Percentiles rank a stretch among this genome's conserved stretches.
phyloP scores from a whole-genome alignment of 306 rosid species.

The Fragaria nilgerrensis region DNA sequence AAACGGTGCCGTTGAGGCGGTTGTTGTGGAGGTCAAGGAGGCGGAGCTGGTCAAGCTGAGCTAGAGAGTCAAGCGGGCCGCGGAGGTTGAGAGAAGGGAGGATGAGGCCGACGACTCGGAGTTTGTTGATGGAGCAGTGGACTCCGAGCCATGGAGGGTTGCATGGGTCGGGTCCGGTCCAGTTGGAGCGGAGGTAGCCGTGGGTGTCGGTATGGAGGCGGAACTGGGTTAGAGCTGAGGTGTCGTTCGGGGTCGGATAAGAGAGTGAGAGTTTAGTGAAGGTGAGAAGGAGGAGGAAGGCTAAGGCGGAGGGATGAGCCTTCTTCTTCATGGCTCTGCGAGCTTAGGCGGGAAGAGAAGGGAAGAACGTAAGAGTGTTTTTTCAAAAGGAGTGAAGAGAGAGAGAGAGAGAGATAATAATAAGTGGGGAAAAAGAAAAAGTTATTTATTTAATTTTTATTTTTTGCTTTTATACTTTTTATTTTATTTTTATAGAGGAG shows the following conservation, averaged over 20 bases:
- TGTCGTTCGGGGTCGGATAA: conserved; percentile 48
- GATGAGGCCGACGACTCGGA: conserved; percentile 48
- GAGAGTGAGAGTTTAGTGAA: conserved; percentile 16
- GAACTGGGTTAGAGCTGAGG: conserved; percentile 59
- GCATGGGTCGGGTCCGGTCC: conserved; percentile 82
- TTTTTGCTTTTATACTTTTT: background rate
- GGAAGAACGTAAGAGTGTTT: conserved; percentile 18
- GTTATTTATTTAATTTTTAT: background rate
- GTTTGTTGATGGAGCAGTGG: conserved; percentile 44
- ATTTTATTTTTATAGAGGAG: background rate
- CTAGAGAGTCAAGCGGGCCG: conserved; percentile 59
- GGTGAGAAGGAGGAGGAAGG: conserved; percentile 16
- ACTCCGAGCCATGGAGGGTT: conserved; percentile 71
- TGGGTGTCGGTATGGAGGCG: conserved; percentile 66
- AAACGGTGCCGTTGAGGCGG: conserved; percentile 68
- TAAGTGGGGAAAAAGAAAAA: conserved; percentile 4
- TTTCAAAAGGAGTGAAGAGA: conserved; percentile 5
- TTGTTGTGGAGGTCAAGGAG: conserved; percentile 77
- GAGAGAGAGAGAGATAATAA: background rate
- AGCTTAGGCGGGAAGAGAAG: conserved; percentile 36
- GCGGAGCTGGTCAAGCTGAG: conserved; percentile 75
- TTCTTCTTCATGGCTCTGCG: conserved; percentile 34
- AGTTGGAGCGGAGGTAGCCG: conserved; percentile 66
- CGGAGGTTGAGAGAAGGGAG: conserved; percentile 83
- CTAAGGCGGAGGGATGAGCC: background rate